Base-by-base conservation (phyloP, 176 grass and related monocot species). In the Thalia dealbata region DNA sequence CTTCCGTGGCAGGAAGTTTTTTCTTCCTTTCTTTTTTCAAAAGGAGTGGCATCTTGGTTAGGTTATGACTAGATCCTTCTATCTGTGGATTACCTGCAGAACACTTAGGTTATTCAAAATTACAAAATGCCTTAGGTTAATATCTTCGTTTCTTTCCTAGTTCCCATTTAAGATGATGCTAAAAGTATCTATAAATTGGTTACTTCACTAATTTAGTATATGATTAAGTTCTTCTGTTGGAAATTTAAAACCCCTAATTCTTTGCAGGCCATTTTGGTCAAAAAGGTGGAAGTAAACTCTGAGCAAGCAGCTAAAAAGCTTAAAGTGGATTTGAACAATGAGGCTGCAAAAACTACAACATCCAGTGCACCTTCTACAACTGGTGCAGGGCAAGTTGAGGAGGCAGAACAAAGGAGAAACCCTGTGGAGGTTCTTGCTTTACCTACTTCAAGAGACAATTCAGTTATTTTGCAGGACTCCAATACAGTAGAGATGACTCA, bases 251-350 rank as follows among this genome's bases (percentile, higher is more conserved):
- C 18, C 45, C 28, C 44, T 30, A 59, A 10, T 19, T 61, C 42
- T 30, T 45, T 88, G 75, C 86, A 92, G 90, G 78, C 67, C 60
- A 76, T 67, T 79, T 67, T 69, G 77, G 60, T 74, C 32, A 86
- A 92, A 46, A 82, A 86, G 54, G 69, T 16, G 19, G 86, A 86
- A 41, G n/a, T 26, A 79, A 13, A 56, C 23, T 63, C 11, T 11
- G 73, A 48, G 42, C 58, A 45, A 23, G 44, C 69, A 46, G 72
- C 71, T 76, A 88, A 92, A 82, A 81, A 67, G 28, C 52, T 22
- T 61, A 71, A 79, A 50, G 18, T 28, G 73, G 78, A 72, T 81
- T 44, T 26, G 52, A 48, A 78, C 79, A 76, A 76, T 79, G 83
- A 81, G 73, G 67, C 13, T 14, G 79, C 51, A 24, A 70, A 85